A percentile compares a stretch with the other conserved stretches of the same genome.
Evolutionary conservation across 1,139 yeast species (phyloP).

Genomic region (Chernovozyma aurita): DNA sequence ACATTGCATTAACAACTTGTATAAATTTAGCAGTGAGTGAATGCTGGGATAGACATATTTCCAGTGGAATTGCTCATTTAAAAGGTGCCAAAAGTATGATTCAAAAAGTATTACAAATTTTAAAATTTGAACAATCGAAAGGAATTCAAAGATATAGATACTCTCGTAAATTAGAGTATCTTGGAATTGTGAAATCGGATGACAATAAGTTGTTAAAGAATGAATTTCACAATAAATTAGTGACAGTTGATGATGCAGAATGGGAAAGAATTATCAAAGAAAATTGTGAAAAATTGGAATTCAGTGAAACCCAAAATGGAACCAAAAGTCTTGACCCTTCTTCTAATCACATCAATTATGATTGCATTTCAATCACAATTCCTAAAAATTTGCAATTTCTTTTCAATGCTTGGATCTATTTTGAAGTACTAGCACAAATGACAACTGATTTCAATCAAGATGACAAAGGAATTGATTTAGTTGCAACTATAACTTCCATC

Average conservation of each 20-base stretch:
- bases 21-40: conserved; percentile 60
- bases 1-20: conserved; percentile 62
- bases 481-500: conserved; percentile 36
- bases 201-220: conserved; percentile 6
- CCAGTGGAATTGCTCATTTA: conserved; percentile 64
- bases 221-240: conserved; percentile 23
- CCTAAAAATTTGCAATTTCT: conserved; percentile 49
- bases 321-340: background rate
- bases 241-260: conserved; percentile 30
- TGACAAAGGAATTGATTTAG: conserved; percentile 40
- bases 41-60: conserved; percentile 63
- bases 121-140: conserved; percentile 15
- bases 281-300: conserved; percentile 4
- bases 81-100: conserved; percentile 65
- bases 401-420: conserved; percentile 62
- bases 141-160: background rate
- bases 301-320: background rate
- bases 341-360: background rate
- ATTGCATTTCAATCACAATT: conserved; percentile 12
- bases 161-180: background rate
- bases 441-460: conserved; percentile 49
- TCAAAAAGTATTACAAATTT: conserved; percentile 36
- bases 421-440: conserved; percentile 63
- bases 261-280: conserved; percentile 28
- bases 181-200: conserved; percentile 6